Base-by-base conservation (phyloP, 257 asterid species). In the Capsicum chinense region DNA sequence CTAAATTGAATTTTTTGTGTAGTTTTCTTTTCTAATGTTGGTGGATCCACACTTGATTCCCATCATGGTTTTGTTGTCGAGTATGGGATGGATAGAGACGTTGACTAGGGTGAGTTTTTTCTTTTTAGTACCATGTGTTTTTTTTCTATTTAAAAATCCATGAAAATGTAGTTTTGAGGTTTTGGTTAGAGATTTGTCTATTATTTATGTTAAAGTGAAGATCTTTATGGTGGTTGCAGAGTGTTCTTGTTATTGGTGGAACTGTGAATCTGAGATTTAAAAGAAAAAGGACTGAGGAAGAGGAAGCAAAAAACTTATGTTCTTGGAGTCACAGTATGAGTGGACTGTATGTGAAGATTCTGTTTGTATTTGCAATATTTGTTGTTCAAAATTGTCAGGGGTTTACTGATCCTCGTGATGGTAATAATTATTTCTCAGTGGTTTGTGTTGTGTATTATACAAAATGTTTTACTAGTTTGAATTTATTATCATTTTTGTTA, bases 381-480 rank as follows among this genome's bases (percentile, higher is more conserved):
- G 86, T 88, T 44, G 83, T 87, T 62, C 88, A 93, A 83, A 84
- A 83, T 58, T 84, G 84, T 85, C 59, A 84, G 79, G 99, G 97
- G 74, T 76, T 85, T 48, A 96, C 99, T 6, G 98, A 92, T 89
- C 91, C 94, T 87, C 94, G 94, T 84, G 99, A 95, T 86, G 97
- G 99, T 94, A 91, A 82, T 81, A 16, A 62, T 68, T 33, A 52
- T 15, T 39, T 67, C 35, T 33, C 17, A 16, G 66, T 17, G 52
- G 39, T 52, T 82, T 35, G 33, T 26, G 33, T 26, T 26, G 1
- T 26, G 33, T 26, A 26, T 26, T 73, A 37, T 66, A 66, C 48
- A 70, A 15, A 74, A 50, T 21, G 47, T 50, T 44, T 74, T 44
- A 6, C 2, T 50, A 74, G 37, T 13, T 74, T 50, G 12, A 74